These are phyloP conservation scores for Moringa oleifera DNA, from an alignment of 345 rosid species.

Conservation along the genomic window DNA sequence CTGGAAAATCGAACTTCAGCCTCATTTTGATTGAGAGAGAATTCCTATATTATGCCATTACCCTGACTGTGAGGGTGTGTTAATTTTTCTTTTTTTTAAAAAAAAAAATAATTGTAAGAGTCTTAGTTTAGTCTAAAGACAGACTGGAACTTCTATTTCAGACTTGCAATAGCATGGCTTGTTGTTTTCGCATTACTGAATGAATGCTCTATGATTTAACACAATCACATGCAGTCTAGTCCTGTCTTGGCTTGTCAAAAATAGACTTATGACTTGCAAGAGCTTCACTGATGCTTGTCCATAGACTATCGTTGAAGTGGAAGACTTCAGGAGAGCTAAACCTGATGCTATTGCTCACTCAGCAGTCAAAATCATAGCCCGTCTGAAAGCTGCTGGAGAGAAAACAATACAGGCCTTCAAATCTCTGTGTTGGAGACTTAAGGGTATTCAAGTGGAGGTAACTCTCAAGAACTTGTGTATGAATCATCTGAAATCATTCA, in stretches of 20 bases:
- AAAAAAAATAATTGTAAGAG: no score
- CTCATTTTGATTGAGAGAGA: no score
- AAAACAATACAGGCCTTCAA: constrained; percentile 56
- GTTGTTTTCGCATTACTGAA: background rate
- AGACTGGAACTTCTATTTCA: no score
- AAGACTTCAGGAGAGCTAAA: constrained; percentile 64
- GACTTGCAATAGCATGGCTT: background rate
- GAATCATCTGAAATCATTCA: constrained; percentile 8
- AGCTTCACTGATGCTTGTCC: constrained; percentile 22
- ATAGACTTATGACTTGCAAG: constrained; percentile 1
- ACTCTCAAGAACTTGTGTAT: constrained; percentile 1
- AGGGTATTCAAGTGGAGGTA: constrained; percentile 92
- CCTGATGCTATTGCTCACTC: constrained; percentile 80
- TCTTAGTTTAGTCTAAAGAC: no score
- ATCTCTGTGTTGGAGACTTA: constrained; percentile 76
- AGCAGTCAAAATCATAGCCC: constrained; percentile 61
- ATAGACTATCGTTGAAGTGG: constrained; percentile 68
- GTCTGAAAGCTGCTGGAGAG: constrained; percentile 64
- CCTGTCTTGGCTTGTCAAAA: background rate
- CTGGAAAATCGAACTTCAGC: no score
- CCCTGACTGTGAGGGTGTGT: no score
- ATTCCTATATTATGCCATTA: no score
- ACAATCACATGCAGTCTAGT: background rate
- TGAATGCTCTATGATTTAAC: background rate
- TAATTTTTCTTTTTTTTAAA: no score